A percentile compares a stretch with the other conserved stretches of the same genome.
Evolutionary conservation across 345 rosid species (phyloP).

Genomic region (Eucalyptus curtisii): DNA sequence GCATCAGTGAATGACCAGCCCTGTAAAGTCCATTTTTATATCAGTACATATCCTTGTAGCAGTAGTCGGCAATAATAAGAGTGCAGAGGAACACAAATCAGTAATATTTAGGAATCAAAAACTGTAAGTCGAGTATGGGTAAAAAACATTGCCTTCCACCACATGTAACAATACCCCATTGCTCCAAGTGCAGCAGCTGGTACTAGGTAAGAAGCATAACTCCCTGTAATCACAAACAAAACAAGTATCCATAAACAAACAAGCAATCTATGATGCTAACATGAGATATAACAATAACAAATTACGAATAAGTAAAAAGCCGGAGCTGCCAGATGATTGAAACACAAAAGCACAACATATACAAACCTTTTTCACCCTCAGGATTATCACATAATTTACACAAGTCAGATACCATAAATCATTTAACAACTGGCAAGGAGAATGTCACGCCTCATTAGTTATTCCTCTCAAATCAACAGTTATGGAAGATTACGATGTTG

Average conservation of each 20-base stretch:
- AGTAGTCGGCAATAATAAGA: background rate
- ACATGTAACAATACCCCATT: constrained; percentile 90
- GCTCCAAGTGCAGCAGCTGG: constrained; percentile 97
- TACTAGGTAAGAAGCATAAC: constrained; percentile 59
- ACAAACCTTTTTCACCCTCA: background rate
- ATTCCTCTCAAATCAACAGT: background rate
- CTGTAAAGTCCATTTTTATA: constrained; percentile 13
- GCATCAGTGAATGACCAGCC: constrained; percentile 85
- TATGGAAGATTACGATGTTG: background rate
- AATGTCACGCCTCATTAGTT: background rate
- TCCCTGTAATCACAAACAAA: constrained; percentile 21
- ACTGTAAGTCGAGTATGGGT: background rate
- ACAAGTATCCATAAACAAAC: background rate
- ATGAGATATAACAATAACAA: background rate
- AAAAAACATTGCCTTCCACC: constrained; percentile 67
- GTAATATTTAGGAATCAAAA: background rate
- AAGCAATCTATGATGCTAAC: background rate
- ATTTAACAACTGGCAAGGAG: background rate
- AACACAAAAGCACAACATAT: background rate
- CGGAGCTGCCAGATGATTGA: background rate
- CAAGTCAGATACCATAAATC: background rate
- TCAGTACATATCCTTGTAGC: background rate
- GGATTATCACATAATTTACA: background rate
- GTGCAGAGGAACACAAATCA: background rate
- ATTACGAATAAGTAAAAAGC: background rate